Percentiles rank a stretch among this genome's conserved stretches.
These are phyloP conservation scores for Ascochyta lentis DNA, from an alignment of 2,329 filamentous ascomycete genomes.

Conservation along the genomic window DNA sequence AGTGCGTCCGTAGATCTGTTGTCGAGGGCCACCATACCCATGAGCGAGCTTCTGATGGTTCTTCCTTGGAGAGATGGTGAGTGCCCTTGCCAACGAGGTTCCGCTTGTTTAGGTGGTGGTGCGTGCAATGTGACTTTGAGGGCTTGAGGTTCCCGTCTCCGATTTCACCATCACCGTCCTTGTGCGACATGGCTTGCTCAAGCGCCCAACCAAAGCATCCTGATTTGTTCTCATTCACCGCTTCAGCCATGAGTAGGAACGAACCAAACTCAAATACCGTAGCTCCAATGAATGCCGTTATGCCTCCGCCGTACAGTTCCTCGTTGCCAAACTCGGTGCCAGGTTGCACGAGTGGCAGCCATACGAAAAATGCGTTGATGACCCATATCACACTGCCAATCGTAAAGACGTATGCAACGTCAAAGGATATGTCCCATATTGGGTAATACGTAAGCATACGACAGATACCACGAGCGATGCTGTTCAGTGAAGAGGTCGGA, in stretches of 20 bases:
- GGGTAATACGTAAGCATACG: slow-evolving; percentile 61
- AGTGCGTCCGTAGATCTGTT: slow-evolving; percentile 65
- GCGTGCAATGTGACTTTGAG: slow-evolving; percentile 35
- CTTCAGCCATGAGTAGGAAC: slow-evolving; percentile 69
- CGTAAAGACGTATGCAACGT: slow-evolving; percentile 62
- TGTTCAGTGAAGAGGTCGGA: slow-evolving; percentile 41
- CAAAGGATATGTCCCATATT: slow-evolving; percentile 64
- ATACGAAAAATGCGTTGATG: slow-evolving; percentile 68
- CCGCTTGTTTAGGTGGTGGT: slow-evolving; percentile 47
- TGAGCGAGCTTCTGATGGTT: slow-evolving; percentile 6
- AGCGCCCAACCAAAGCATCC: slow-evolving; percentile 75
- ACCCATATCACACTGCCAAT: slow-evolving; percentile 56
- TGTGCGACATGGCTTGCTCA: slow-evolving; percentile 55
- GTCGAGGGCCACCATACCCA: slow-evolving; percentile 69
- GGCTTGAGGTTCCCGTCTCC: slow-evolving; percentile 16
- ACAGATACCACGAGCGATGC: slow-evolving; percentile 48
- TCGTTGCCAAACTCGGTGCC: slow-evolving; percentile 63
- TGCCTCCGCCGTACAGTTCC: slow-evolving; percentile 61
- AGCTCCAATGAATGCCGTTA: slow-evolving; percentile 71
- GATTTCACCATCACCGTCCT: slow-evolving; percentile 19
- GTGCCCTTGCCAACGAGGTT: slow-evolving; percentile 36
- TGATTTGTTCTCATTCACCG: slow-evolving; percentile 69
- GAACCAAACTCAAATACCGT: slow-evolving; percentile 71
- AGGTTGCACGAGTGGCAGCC: slow-evolving; percentile 64
- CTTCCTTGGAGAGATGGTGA: not conserved